Conservation (phyloP, 805 yeast species). For the Tetrapisispora fleetii region DNA sequence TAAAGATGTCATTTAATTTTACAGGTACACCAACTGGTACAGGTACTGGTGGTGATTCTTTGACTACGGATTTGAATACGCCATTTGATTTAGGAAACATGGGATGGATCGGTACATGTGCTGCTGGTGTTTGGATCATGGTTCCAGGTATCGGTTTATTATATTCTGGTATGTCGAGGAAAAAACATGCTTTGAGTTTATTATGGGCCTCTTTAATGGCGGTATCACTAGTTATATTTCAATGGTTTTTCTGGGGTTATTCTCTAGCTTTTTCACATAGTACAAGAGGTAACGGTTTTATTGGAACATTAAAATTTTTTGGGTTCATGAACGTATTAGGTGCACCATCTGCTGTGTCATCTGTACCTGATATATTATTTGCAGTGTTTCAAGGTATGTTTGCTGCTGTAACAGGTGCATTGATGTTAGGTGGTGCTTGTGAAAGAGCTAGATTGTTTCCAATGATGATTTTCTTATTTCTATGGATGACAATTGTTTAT, state of each 20-base stretch:
- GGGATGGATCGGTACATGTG: constrained; percentile 78
- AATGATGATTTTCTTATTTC: constrained; percentile 86
- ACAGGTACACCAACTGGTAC: constrained; percentile 41
- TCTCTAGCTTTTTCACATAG: constrained; percentile 74
- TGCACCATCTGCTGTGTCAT: constrained; percentile 54
- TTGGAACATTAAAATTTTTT: constrained; percentile 77
- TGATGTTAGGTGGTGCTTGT: constrained; percentile 96
- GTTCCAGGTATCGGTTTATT: constrained; percentile 90
- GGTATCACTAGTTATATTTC: constrained; percentile 71
- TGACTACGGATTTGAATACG: constrained; percentile 59
- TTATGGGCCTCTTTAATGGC: constrained; percentile 94
- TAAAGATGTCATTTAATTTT: constrained; percentile 24
- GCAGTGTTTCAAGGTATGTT: constrained; percentile 95
- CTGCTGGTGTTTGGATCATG: constrained; percentile 87
- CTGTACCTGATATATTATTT: constrained; percentile 83
- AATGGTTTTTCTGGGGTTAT: constrained; percentile 99
- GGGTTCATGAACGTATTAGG: constrained; percentile 76
- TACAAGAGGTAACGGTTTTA: constrained; percentile 49
- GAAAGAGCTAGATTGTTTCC: constrained; percentile 96
- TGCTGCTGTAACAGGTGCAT: constrained; percentile 83
- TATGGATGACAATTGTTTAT: constrained; percentile 93
- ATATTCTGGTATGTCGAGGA: constrained; percentile 88
- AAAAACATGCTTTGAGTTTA: constrained; percentile 89
- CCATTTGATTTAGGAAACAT: constrained; percentile 67
- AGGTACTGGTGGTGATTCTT: constrained; percentile 75